Evolutionary conservation across 2,329 filamentous ascomycete genomes (phyloP), one percentile per base, ranked within the genome.

Genomic region (Trichoderma sp.): DNA sequence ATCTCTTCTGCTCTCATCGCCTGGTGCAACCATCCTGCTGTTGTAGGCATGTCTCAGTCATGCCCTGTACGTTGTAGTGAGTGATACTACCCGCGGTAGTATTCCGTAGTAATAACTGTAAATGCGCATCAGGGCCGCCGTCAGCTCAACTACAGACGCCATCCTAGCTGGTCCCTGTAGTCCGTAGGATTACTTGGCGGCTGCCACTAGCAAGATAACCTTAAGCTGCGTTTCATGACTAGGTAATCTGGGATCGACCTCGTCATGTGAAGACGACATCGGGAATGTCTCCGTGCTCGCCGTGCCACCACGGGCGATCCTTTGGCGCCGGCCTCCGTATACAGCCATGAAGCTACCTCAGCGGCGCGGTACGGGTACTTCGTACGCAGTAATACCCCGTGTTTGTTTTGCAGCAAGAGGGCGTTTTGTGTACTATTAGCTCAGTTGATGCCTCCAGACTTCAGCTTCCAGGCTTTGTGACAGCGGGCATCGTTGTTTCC

Each of bases 171-270:
- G 57, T 17, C 34, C 47, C 10, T 21, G 45, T 60, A 12, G 30
- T 51, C 57, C 47, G 34, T 51, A 51, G 50, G 28, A 30, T 24
- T 12, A 61, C 21, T 61, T 21, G 17, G 50, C 24, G 4, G 47
- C 48, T 52, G 34, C 48, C 44, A 24, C 47, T 50, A 2, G 39
- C 34, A 28, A 61, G 3, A 52, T 44, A 51, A 61, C 34, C 45
- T 52, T 61, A 52, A 61, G 34, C 58, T 51, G 9, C 39, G 30
- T 51, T 52, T 19, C 34, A 39, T 60, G n/a, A n/a, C n/a, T n/a
- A n/a, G n/a, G n/a, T n/a, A 43, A 15, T 39, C 34, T 24, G 28
- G 9, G 17, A 21, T 12, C 34, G 52, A 55, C 21, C 1, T 19
- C 56, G 17, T 30, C 44, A 26, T 44, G 14, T 41, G 30, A 34